Base-by-base conservation (phyloP, 2,329 filamentous ascomycete genomes). In the Saccharata proteae region DNA sequence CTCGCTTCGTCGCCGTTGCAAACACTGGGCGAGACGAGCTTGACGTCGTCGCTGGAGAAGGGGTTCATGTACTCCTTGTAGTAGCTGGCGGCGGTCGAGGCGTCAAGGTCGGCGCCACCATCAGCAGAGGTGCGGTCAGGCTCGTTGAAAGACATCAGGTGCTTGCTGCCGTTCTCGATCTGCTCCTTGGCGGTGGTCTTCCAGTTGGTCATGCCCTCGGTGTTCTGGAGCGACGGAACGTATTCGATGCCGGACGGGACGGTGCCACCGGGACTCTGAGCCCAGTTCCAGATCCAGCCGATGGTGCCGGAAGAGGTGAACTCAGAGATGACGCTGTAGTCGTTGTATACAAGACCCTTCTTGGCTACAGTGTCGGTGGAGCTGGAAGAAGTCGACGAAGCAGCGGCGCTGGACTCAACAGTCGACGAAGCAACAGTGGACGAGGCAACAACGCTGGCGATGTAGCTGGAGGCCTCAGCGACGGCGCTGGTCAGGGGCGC, bases 111-210 rank as follows among this genome's bases (percentile, higher is more conserved):
- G 44, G 72, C 59, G 58, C 81, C 77, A 13, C 49, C 49, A 10
- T 42, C 42, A 57, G 81, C 76, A n/a, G 49, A 48, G 9, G 43
- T 42, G 39, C 67, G 65, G 52, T 83, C 78, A 26, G 74, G 74
- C 64, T 83, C 77, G 65, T 83, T 83, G 69, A 80, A 80, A 52
- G 66, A 65, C 47, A 81, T 65, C 34, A 81, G 52, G 43, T 65
- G 61, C 39, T 62, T 67, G 41, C 67, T 57, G 34, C 76, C 77
- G 9, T 50, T 49, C 30, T 52, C 43, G 38, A 80, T 65, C 38
- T 71, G 69, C 11, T 52, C 48, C 32, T 64, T 49, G 26, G 65
- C 73, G 39, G 67, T 63, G 10, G 38, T 26, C 18, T 46, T 42
- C 74, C 76, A 82, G 44, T 46, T 49, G 32, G 43, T 34, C 34